These are phyloP conservation scores for Oenanthe sinensis DNA, from an alignment of 129 eudicot genomes.

Conservation along the genomic window DNA sequence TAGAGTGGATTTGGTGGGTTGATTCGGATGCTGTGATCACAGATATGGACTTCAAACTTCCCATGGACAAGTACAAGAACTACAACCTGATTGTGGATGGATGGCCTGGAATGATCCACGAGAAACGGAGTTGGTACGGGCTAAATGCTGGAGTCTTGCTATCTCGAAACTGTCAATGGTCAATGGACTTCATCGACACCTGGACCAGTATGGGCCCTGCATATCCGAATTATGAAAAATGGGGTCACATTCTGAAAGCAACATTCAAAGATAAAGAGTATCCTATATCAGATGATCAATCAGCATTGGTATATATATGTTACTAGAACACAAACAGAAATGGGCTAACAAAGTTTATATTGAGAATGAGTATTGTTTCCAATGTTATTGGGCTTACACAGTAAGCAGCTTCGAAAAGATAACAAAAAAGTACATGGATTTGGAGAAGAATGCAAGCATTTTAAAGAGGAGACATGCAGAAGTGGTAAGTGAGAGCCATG, in stretches of 20 bases:
- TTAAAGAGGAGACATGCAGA: slow-evolving; percentile 54
- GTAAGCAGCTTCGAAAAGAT: slow-evolving; percentile 15
- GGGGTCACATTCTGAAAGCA: background rate
- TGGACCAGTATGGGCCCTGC: background rate
- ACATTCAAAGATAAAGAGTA: background rate
- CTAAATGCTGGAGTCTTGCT: background rate
- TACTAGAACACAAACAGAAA: slow-evolving; percentile 21
- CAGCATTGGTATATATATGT: background rate
- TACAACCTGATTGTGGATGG: background rate
- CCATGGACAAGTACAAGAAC: slow-evolving; percentile 38
- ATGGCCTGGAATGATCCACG: background rate
- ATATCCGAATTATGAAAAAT: background rate
- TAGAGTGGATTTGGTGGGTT: slow-evolving; percentile 48
- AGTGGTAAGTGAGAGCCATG: slow-evolving; percentile 26
- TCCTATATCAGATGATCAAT: background rate
- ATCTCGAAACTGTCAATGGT: background rate
- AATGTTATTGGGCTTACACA: slow-evolving; percentile 35
- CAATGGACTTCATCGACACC: background rate
- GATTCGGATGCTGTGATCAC: slow-evolving; percentile 51
- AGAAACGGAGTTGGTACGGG: background rate
- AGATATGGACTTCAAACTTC: slow-evolving; percentile 68
- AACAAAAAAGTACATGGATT: slow-evolving; percentile 16
- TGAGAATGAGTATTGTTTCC: slow-evolving; percentile 35
- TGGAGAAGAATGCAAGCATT: slow-evolving; percentile 16
- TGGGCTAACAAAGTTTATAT: slow-evolving; percentile 29